A percentile compares a stretch with the other conserved stretches of the same genome.
Conservation (phyloP, 768 basidiomycete genomes). For the Boletus barrowsii region DNA sequence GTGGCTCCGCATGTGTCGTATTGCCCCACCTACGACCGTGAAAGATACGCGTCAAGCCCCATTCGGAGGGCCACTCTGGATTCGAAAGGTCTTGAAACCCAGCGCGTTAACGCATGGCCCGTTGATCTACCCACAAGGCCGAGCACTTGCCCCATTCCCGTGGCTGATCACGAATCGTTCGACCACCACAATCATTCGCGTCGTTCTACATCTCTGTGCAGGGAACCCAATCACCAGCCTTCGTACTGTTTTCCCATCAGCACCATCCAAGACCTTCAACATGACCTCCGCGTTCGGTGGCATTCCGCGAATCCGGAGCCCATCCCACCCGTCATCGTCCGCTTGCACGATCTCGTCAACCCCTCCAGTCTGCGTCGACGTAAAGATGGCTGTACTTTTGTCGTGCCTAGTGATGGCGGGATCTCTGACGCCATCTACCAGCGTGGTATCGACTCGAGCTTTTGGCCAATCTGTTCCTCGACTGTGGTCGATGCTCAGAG, state of each 20-base stretch:
- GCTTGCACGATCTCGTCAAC: conserved; percentile 14
- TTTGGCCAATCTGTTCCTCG: conserved; percentile 1
- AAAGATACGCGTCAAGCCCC: conserved; percentile 12
- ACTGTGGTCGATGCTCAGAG: background rate
- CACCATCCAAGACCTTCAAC: conserved; percentile 11
- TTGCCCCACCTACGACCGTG: background rate
- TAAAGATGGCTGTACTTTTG: conserved; percentile 1
- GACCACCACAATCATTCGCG: conserved; percentile 5
- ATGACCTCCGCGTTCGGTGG: conserved; percentile 5
- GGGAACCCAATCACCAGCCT: background rate
- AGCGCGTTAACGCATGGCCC: background rate
- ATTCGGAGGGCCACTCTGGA: conserved; percentile 5
- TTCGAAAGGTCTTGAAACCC: background rate
- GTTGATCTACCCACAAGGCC: background rate
- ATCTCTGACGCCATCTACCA: conserved; percentile 12
- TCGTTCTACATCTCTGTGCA: background rate
- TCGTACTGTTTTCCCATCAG: conserved; percentile 8
- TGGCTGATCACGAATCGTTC: conserved; percentile 10
- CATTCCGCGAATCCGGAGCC: conserved; percentile 14
- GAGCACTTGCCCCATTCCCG: background rate
- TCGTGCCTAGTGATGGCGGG: conserved; percentile 8
- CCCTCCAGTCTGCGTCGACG: background rate
- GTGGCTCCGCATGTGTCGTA: background rate
- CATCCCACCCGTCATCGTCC: conserved; percentile 22
- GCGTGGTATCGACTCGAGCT: conserved; percentile 14